These are phyloP conservation scores for Arthrobotrys megalospora DNA, from an alignment of 2,329 filamentous ascomycete genomes.

Conservation along the genomic window DNA sequence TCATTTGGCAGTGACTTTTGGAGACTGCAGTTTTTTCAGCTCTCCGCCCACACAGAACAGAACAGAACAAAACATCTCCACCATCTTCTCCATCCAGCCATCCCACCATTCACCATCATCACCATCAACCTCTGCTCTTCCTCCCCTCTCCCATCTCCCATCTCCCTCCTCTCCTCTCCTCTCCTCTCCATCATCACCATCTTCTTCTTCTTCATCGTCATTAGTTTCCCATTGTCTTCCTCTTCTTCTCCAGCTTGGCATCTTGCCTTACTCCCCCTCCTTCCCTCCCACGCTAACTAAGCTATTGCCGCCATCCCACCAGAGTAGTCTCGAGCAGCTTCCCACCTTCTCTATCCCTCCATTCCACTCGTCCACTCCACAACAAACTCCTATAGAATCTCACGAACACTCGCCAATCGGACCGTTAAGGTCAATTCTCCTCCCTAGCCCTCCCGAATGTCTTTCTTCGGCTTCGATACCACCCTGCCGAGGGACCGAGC, in stretches of 20 bases:
- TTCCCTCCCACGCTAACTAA: conserved; percentile 19
- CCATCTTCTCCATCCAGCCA: conserved; percentile 22
- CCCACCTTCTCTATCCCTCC: conserved; percentile 7
- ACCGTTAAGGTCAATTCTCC: conserved; percentile 29
- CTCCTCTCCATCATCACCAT: neutral
- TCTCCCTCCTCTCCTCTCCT: conserved; percentile 23
- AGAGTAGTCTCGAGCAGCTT: neutral
- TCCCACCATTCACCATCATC: conserved; percentile 8
- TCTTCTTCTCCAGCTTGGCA: neutral
- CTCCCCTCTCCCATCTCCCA: neutral
- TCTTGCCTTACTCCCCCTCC: conserved; percentile 20
- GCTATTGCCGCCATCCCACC: conserved; percentile 18
- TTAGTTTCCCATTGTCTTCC: neutral
- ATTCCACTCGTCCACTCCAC: neutral
- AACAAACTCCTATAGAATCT: conserved; percentile 13
- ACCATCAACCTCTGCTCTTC: conserved; percentile 31
- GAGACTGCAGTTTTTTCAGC: conserved; percentile 5
- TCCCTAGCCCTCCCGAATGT: conserved; percentile 74
- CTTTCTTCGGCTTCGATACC: conserved; percentile 88
- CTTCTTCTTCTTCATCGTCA: neutral
- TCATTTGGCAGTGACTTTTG: conserved; percentile 19
- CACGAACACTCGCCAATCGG: conserved; percentile 1
- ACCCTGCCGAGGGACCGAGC: conserved; percentile 74
- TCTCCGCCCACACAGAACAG: conserved; percentile 24
- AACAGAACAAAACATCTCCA: neutral